Conservation (phyloP, 176 grass and related monocot genomes). For the Carex pumila region DNA sequence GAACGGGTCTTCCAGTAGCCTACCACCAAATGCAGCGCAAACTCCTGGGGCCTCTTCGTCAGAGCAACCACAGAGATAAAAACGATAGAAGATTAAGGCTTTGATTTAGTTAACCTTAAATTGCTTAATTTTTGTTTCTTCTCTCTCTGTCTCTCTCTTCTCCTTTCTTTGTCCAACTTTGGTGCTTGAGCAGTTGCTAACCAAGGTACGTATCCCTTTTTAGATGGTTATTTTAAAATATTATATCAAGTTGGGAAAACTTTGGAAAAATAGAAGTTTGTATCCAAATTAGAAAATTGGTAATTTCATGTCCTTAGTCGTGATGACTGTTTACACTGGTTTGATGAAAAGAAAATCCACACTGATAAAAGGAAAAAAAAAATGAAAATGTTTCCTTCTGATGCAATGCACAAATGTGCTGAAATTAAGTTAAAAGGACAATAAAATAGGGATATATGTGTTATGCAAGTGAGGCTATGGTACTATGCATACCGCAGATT, state of each 20-base stretch:
- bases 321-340: neutral
- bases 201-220: constrained; percentile 6
- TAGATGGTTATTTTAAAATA: neutral
- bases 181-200: constrained; percentile 17
- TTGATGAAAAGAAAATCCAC: neutral
- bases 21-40: constrained; percentile 32
- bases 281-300: neutral
- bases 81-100: constrained; percentile 1
- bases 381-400: neutral
- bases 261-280: neutral
- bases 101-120: constrained; percentile 20
- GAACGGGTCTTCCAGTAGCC: constrained; percentile 75
- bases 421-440: neutral
- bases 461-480: too few species aligned
- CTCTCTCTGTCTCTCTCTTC: neutral
- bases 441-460: neutral
- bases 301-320: neutral
- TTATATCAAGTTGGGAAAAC: neutral
- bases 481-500: too few species aligned
- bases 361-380: neutral
- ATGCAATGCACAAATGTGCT: neutral
- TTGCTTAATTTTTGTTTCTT: constrained; percentile 17
- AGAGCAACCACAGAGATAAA: constrained; percentile 18
- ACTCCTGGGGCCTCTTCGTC: constrained; percentile 16
- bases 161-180: constrained; percentile 5